Conservation (phyloP, 2,329 filamentous ascomycete genomes). For the Pseudogymnoascus sp. region DNA sequence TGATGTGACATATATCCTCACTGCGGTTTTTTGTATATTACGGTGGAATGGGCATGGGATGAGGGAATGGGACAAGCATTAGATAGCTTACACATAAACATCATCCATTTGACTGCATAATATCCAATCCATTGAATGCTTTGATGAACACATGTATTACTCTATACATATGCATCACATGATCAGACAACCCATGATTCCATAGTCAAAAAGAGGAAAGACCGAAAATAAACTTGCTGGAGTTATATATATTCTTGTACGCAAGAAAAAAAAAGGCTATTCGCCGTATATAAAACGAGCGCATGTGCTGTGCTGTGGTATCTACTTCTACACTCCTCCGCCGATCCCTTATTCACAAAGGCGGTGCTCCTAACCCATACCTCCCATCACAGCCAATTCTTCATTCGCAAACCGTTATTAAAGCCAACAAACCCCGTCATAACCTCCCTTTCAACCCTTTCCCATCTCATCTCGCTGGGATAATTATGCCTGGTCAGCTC, state of each 20-base stretch:
- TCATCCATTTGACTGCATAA: not conserved
- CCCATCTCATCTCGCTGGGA: not conserved
- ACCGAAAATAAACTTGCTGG: not conserved
- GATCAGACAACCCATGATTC: not conserved
- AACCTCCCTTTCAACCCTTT: not conserved
- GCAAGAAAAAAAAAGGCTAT: not conserved
- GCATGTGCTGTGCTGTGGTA: not conserved
- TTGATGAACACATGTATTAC: not conserved
- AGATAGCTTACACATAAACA: conserved; percentile 5
- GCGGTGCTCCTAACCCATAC: not conserved
- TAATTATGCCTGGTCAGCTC: not conserved
- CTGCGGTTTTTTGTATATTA: conserved; percentile 8
- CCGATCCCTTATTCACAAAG: not conserved
- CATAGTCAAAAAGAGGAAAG: not conserved
- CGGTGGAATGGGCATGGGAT: not conserved
- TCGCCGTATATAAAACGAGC: conserved; percentile 3
- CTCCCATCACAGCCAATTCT: not conserved
- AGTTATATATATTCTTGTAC: conserved; percentile 1
- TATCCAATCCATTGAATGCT: too few relatives aligned
- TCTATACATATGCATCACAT: not conserved
- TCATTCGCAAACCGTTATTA: conserved; percentile 1
- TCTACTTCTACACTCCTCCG: conserved; percentile 5
- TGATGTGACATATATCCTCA: not conserved
- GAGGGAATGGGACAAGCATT: not conserved
- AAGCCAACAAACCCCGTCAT: not conserved